A percentile compares a stretch with the other conserved stretches of the same genome.
Conservation (phyloP, 2,329 filamentous ascomycete species). For the Talaromyces sp. region DNA sequence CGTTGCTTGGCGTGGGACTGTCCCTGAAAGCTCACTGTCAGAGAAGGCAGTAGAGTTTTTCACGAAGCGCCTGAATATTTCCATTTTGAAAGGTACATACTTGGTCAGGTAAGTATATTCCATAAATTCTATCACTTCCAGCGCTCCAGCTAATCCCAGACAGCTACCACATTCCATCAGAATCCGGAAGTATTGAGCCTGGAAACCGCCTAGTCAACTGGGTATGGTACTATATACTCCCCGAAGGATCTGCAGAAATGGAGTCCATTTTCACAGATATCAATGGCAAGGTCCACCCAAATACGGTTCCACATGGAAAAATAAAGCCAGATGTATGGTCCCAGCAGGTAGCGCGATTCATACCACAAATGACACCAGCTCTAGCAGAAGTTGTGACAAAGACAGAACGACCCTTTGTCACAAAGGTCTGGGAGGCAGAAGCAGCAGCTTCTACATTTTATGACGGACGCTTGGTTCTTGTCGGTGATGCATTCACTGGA, state of each 20-base stretch:
- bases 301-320: slow-evolving; percentile 39
- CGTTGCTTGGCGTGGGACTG: slow-evolving; percentile 47
- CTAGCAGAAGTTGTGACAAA: slow-evolving; percentile 47
- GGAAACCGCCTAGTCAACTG: slow-evolving; percentile 50
- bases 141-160: neutral
- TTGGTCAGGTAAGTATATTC: slow-evolving; percentile 24
- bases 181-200: slow-evolving; percentile 41
- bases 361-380: slow-evolving; percentile 43
- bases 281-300: slow-evolving; percentile 31
- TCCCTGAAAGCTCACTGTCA: slow-evolving; percentile 44
- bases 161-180: slow-evolving; percentile 47
- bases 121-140: neutral
- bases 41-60: slow-evolving; percentile 29
- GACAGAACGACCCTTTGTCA: slow-evolving; percentile 46
- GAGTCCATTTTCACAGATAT: slow-evolving; percentile 34
- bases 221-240: slow-evolving; percentile 49
- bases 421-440: slow-evolving; percentile 21
- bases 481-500: slow-evolving; percentile 50
- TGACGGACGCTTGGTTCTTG: slow-evolving; percentile 43
- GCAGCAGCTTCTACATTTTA: slow-evolving; percentile 38
- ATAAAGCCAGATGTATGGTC: slow-evolving; percentile 31
- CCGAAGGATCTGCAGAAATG: slow-evolving; percentile 19
- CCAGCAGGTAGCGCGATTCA: slow-evolving; percentile 36
- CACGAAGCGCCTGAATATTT: slow-evolving; percentile 14
- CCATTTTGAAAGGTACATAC: slow-evolving; percentile 25